These are phyloP conservation scores for Abelmoschus esculentus DNA, from an alignment of 345 rosid genomes.

Conservation along the genomic window DNA sequence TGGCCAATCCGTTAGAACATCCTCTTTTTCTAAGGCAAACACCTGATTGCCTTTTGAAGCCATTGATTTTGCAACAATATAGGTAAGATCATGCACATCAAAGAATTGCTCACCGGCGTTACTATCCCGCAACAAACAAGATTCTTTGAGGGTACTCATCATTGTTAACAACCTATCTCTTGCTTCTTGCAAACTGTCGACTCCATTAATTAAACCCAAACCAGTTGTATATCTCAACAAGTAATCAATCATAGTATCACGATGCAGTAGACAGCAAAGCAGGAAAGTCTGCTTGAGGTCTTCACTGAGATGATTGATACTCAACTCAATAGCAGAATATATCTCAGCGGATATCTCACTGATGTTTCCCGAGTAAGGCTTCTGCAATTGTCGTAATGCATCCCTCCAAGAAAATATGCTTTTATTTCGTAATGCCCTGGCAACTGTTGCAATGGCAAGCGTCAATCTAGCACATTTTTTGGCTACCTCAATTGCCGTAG, in stretches of 20 bases:
- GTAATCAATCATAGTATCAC: not conserved
- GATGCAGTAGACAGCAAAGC: not conserved
- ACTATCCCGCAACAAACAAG: conserved; percentile 14
- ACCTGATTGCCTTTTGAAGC: conserved; percentile 4
- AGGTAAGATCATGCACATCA: conserved; percentile 21
- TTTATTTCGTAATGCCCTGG: not conserved
- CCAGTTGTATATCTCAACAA: conserved; percentile 13
- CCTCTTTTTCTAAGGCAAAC: not conserved
- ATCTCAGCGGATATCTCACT: not conserved
- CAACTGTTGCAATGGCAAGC: conserved; percentile 1
- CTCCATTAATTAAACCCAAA: conserved; percentile 7
- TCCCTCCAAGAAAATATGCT: not conserved
- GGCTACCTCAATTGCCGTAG: conserved; percentile 7
- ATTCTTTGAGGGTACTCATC: conserved; percentile 11
- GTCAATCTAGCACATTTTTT: conserved; percentile 18
- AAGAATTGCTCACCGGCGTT: not conserved
- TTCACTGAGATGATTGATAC: not conserved
- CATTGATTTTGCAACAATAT: conserved; percentile 8
- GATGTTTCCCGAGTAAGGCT: not conserved
- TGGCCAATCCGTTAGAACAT: not conserved
- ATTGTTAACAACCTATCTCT: not conserved
- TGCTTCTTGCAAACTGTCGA: not conserved
- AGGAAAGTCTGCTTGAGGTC: conserved; percentile 11
- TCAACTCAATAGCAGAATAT: not conserved
- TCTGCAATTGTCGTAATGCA: not conserved